Percentiles rank a stretch among this genome's conserved stretches.
These are phyloP conservation scores for Houttuynia cordata DNA, from an alignment of 164 flowering plant genomes.

Conservation along the genomic window DNA sequence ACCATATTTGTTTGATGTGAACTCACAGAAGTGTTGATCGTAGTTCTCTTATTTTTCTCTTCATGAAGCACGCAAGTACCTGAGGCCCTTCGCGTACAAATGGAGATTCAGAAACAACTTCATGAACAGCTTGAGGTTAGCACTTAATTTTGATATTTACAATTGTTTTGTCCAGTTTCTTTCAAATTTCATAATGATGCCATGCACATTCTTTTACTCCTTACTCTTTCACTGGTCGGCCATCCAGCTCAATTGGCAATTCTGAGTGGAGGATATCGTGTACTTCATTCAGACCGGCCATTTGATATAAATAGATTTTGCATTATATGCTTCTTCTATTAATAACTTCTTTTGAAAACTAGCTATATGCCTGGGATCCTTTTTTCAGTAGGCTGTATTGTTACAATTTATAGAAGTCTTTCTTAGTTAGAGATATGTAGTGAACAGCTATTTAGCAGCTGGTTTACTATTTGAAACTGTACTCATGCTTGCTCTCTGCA, in stretches of 20 bases:
- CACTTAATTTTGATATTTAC: too few species aligned
- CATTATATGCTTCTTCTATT: too few species aligned
- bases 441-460: neutral
- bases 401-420: too few species aligned
- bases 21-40: neutral
- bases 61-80: conserved; percentile 53
- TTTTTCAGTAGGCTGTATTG: too few species aligned
- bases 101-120: conserved; percentile 79
- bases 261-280: too few species aligned
- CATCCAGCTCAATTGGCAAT: too few species aligned
- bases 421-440: too few species aligned
- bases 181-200: neutral
- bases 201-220: neutral
- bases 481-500: conserved; percentile 9
- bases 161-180: neutral
- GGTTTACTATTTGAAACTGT: neutral
- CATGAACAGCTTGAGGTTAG: conserved; percentile 66
- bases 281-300: too few species aligned
- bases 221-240: neutral
- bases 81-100: conserved; percentile 67
- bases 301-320: too few species aligned
- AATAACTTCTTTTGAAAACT: too few species aligned
- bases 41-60: neutral
- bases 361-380: too few species aligned
- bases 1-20: neutral